Conservation (phyloP, 2,329 filamentous ascomycete genomes). For the Colletotrichum orchidophilum region DNA sequence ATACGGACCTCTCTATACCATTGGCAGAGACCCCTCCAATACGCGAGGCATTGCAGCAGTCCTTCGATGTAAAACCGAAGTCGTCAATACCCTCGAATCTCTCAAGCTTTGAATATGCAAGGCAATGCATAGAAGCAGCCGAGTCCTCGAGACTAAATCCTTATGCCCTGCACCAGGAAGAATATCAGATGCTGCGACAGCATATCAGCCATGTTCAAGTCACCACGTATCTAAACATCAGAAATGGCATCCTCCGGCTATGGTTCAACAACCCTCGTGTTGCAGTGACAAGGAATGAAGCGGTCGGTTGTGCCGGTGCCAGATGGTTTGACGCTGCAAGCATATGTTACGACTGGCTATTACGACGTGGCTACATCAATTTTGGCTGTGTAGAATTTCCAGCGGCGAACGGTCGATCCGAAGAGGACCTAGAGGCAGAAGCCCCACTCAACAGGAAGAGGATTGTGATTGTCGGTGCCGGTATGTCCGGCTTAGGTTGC, state of each 20-base stretch:
- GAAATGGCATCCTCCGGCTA: slow-evolving; percentile 90
- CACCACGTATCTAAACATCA: slow-evolving; percentile 94
- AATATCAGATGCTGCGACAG: slow-evolving; percentile 82
- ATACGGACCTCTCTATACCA: slow-evolving; percentile 36
- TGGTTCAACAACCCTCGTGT: slow-evolving; percentile 90
- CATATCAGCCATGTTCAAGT: slow-evolving; percentile 90
- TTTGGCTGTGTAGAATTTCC: slow-evolving; percentile 89
- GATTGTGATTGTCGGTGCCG: slow-evolving; percentile 88
- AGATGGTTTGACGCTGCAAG: slow-evolving; percentile 91
- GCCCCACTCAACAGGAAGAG: slow-evolving; percentile 60
- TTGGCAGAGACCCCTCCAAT: slow-evolving; percentile 25
- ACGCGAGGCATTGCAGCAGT: slow-evolving; percentile 44
- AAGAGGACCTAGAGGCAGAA: slow-evolving; percentile 52
- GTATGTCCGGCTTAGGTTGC: slow-evolving; percentile 92
- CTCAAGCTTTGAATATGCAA: slow-evolving; percentile 81
- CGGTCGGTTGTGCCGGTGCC: slow-evolving; percentile 87
- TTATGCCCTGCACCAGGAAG: slow-evolving; percentile 84
- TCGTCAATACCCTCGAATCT: slow-evolving; percentile 85
- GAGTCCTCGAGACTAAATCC: slow-evolving; percentile 90
- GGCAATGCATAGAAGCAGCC: slow-evolving; percentile 88
- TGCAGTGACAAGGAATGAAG: slow-evolving; percentile 83
- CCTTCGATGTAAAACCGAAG: slow-evolving; percentile 73
- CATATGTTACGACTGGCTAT: slow-evolving; percentile 91
- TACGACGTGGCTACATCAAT: slow-evolving; percentile 93
- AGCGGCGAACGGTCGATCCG: slow-evolving; percentile 40